Evolutionary conservation across 2,329 filamentous ascomycete species (phyloP), one percentile per base, ranked within the genome.

Genomic region (Amesomyces nigricolor): DNA sequence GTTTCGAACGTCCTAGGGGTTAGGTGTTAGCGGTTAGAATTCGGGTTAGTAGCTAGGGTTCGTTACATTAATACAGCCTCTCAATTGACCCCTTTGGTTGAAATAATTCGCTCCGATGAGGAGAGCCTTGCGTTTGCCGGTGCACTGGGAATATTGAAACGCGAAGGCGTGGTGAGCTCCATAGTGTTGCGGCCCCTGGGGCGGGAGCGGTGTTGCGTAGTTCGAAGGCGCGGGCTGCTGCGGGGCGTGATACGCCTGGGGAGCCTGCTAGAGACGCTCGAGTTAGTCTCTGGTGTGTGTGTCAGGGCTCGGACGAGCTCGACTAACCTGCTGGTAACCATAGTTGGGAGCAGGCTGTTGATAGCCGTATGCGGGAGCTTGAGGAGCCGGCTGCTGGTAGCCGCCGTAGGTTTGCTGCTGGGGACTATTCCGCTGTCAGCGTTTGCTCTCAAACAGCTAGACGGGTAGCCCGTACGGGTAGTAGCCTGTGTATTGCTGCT

Each of bases 61-160:
- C 17, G 91, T 84, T 61, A 89, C 89, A 68, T 97, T 96, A 76
- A 96, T 96, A 68, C 92, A 97, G 45, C 92, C 92, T 56, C 91
- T 4, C 9, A 96, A 78, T 76, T 96, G 89, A 29, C 91, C 91
- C 56, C 89, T 84, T 73, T 96, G 91, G 50, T 88, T 86, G 68
- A 96, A 96, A 73, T 97, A 96, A 74, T 96, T 96, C 77, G 96
- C 96, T 53, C 92, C 92, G 63, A 96, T 92, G 58, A 97, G 73
- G 30, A 96, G 75, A 4, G 91, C 92, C 75, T 96, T 96, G 68
- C 91, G 79, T 65, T 85, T 83, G 45, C 91, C 92, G 5, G 88
- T 95, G 70, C 91, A 97, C 62, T 87, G 87, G 46, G 91, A 96
- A 72, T 96, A 96, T 71, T 92, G 88, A 72, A 91, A 97, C 44